Conservation (phyloP, 2,329 filamentous ascomycete genomes). For the Lizonia empirigonia region DNA sequence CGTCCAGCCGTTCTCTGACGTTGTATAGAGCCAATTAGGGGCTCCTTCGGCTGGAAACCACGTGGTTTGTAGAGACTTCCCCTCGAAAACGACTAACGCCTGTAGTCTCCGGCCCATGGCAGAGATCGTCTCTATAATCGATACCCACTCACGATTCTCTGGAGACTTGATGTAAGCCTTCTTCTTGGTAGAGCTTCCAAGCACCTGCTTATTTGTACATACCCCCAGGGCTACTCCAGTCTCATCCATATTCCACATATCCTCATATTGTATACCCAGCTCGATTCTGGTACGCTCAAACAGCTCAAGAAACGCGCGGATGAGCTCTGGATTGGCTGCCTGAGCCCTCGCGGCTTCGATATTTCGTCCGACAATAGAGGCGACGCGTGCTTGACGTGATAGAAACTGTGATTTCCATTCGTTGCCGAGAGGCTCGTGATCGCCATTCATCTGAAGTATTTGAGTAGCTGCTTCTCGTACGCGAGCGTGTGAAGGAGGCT, state of each 20-base stretch:
- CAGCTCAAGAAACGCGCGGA: too few relatives aligned
- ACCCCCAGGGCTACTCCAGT: slow-evolving; percentile 13
- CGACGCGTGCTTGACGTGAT: slow-evolving; percentile 19
- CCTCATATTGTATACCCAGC: too few relatives aligned
- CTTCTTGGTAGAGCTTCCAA: slow-evolving; percentile 14
- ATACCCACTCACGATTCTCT: slow-evolving; percentile 28
- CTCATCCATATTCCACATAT: slow-evolving; percentile 25
- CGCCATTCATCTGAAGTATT: too few relatives aligned
- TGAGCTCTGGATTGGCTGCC: slow-evolving; percentile 16
- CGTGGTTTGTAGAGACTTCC: slow-evolving; percentile 20
- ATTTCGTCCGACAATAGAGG: slow-evolving; percentile 17
- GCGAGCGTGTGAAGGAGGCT: too few relatives aligned
- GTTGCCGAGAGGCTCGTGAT: slow-evolving; percentile 19
- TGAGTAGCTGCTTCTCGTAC: too few relatives aligned
- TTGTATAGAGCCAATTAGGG: slow-evolving; percentile 19
- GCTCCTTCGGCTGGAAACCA: slow-evolving; percentile 16
- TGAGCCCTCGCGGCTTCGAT: slow-evolving; percentile 11
- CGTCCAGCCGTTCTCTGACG: slow-evolving; percentile 19
- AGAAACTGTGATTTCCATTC: slow-evolving; percentile 21
- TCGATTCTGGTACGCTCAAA: too few relatives aligned
- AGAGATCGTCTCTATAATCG: slow-evolving; percentile 15
- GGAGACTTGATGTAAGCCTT: slow-evolving; percentile 22
- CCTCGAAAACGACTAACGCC: slow-evolving; percentile 21
- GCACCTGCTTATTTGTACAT: slow-evolving; percentile 16
- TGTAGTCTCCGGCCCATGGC: slow-evolving; percentile 8